Base-by-base conservation (phyloP, 177 flowering plant species). In the Vitis hybrid region DNA sequence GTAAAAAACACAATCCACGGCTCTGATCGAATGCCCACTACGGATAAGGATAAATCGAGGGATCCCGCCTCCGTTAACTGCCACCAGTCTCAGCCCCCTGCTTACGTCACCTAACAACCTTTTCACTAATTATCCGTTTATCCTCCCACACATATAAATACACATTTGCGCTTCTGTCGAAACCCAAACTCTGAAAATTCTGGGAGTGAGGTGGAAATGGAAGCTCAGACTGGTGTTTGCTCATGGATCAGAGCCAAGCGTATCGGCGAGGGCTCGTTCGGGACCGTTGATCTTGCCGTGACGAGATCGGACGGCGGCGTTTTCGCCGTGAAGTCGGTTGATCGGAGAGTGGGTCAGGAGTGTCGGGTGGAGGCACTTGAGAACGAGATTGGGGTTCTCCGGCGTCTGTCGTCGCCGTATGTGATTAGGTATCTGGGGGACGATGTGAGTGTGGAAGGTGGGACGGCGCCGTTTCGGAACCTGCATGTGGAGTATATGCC, bases 251-350 rank as follows among this genome's bases (percentile, higher is more conserved):
- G 89, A 74, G 86, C 89, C 6, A 72, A 69, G 32, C 72, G 75
- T 66, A 78, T 91, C 2, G 97, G 93, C 15, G 73, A 70, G 35
- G 97, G 97, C 27, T 84, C 90, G 2, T 88, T 80, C 50, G 93
- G 86, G 0, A 72, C 83, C 6, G 97, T 91, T 7, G 68, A 66
- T 62, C 55, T 85, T 13, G 92, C 86, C 4, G 54, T 70, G 1
- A 1, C 14, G 65, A 59, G 40, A 56, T 55, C 74, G 6, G 65
- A 56, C 80, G 84, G 83, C 11, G 50, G 15, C 0, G 60, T 82
- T 14, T 89, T 91, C 70, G 97, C 97, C 0, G 94, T 87, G 9
- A 91, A 91, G 70, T 91, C 93, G 3, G 90, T 83, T 0, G 73
- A 78, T n/a, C 35, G 17, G 11, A 56, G 54, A 21, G n/a, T 77